Evolutionary conservation across 2,329 filamentous ascomycete species (phyloP).

Genomic region (Laburnicola sp.): DNA sequence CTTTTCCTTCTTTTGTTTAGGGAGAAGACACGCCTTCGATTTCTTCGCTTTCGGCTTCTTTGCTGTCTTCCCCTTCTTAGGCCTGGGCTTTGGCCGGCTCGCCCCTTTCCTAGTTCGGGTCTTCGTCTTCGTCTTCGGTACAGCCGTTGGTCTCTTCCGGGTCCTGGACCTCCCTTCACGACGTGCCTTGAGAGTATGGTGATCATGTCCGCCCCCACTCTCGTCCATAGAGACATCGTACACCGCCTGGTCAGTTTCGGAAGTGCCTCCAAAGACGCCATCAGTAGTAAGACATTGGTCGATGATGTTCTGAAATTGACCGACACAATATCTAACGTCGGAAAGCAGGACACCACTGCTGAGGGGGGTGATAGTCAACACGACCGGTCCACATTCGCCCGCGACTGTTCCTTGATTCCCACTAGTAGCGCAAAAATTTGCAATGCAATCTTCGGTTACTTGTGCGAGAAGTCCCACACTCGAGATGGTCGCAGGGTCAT

Average conservation of each 20-base stretch:
- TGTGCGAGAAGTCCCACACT: neutral
- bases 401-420: neutral
- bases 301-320: neutral
- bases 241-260: neutral
- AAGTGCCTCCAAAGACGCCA: neutral
- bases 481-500: neutral
- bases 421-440: neutral
- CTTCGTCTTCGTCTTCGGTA: neutral
- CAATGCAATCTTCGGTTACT: neutral
- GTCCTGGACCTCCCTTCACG: neutral
- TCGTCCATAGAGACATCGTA: neutral
- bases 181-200: neutral
- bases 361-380: neutral
- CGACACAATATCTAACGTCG: neutral
- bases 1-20: neutral
- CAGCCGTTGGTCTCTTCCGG: neutral
- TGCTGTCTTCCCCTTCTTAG: neutral
- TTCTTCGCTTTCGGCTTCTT: neutral
- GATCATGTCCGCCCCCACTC: neutral
- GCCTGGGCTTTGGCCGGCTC: neutral
- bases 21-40: neutral
- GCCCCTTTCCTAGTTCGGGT: neutral
- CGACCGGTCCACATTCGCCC: neutral
- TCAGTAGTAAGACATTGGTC: neutral
- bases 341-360: neutral